Percentiles rank a stretch among this genome's conserved stretches.
phyloP scores from a whole-genome alignment of 345 rosid genomes.

The Eucalyptus coolabah region DNA sequence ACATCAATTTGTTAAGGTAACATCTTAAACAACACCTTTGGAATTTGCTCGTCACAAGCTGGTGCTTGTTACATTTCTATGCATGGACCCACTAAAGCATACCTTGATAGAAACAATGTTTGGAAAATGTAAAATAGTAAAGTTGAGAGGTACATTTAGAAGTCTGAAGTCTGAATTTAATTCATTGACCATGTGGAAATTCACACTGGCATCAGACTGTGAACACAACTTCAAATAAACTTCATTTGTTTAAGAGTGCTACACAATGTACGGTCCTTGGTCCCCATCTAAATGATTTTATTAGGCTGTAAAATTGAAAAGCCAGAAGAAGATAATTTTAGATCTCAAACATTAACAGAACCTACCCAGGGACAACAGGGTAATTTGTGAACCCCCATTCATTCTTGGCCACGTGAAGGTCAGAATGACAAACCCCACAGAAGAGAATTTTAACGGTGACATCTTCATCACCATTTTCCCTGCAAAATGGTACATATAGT shows the following conservation, averaged over 20 bases:
- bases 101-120: background rate
- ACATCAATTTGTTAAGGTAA: background rate
- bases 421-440: conserved; percentile 86
- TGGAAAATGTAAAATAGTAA: background rate
- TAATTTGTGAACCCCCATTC: conserved; percentile 66
- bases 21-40: background rate
- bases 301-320: background rate
- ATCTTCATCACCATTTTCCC: conserved; percentile 77
- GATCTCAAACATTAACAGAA: background rate
- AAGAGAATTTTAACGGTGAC: conserved; percentile 67
- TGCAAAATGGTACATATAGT: background rate
- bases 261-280: background rate
- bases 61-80: background rate
- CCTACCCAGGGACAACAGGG: conserved; percentile 86
- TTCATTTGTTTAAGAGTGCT: background rate
- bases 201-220: background rate
- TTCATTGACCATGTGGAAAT: background rate
- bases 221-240: background rate
- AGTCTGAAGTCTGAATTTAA: background rate
- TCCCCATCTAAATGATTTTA: background rate
- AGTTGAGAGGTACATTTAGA: background rate
- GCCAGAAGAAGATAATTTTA: background rate
- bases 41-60: background rate
- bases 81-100: background rate
- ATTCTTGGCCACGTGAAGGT: conserved; percentile 45